Conservation (phyloP, 2,329 filamentous ascomycete genomes). For the Claviceps purpurea region DNA sequence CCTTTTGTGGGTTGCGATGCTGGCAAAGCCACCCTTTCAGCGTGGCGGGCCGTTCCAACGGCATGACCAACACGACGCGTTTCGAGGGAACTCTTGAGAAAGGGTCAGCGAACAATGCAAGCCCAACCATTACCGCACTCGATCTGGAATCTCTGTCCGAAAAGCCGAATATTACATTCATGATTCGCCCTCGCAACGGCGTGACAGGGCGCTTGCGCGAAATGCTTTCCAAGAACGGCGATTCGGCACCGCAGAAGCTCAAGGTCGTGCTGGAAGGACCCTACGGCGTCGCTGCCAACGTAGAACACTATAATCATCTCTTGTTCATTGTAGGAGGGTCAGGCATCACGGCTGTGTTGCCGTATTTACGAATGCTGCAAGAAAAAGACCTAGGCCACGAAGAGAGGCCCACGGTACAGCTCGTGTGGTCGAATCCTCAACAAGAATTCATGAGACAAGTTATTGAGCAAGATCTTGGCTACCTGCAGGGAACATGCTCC, state of each 20-base stretch:
- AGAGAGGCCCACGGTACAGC: neutral
- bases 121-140: neutral
- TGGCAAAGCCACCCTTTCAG: constrained; percentile 32
- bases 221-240: constrained; percentile 10
- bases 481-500: neutral
- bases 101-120: neutral
- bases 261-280: neutral
- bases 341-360: constrained; percentile 22
- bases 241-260: neutral
- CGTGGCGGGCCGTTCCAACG: constrained; percentile 13
- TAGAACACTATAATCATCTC: neutral
- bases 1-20: constrained; percentile 18
- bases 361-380: constrained; percentile 16
- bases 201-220: constrained; percentile 20
- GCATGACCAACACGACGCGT: neutral
- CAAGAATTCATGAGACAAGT: neutral
- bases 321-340: constrained; percentile 25
- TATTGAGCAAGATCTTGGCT: neutral
- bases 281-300: neutral
- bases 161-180: constrained; percentile 18
- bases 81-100: neutral
- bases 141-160: neutral
- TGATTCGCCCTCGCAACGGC: constrained; percentile 23
- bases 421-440: neutral
- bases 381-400: neutral